Conservation (phyloP, 148 eudicot genomes). For the Polygonum maritimum region DNA sequence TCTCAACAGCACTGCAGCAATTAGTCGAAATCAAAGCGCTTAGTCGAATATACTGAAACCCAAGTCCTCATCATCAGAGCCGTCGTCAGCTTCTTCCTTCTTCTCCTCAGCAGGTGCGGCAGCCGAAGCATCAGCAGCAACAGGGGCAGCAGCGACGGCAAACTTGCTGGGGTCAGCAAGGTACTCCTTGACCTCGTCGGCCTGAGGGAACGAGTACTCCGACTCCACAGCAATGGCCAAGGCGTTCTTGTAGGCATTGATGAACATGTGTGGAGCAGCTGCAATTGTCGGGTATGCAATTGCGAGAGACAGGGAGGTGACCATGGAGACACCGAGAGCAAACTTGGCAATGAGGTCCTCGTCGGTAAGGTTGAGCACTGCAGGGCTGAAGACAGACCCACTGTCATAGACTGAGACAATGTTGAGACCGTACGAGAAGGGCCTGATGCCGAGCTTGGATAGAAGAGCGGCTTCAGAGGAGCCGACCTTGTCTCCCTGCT, state of each 20-base stretch:
- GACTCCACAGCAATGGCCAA: conserved; percentile 38
- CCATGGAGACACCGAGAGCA: conserved; percentile 14
- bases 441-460: conserved; percentile 28
- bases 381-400: too few species aligned
- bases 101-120: conserved; percentile 20
- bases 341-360: too few species aligned
- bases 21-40: background rate
- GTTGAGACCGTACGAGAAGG: too few species aligned
- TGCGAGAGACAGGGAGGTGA: conserved; percentile 28
- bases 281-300: conserved; percentile 35
- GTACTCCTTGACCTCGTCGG: conserved; percentile 44
- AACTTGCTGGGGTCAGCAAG: conserved; percentile 51
- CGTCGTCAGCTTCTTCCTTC: conserved; percentile 37
- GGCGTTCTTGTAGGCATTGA: conserved; percentile 54
- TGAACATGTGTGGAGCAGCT: conserved; percentile 44
- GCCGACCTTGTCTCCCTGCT: conserved; percentile 63
- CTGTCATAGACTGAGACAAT: too few species aligned
- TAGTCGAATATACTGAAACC: conserved; percentile 35
- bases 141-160: conserved; percentile 27
- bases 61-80: conserved; percentile 23
- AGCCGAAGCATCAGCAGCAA: conserved; percentile 1
- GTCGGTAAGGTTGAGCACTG: too few species aligned
- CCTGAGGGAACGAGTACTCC: conserved; percentile 3
- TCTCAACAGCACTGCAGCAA: background rate
- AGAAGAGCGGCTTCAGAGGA: conserved; percentile 55